These are phyloP conservation scores for Suillus lakei DNA, from an alignment of 768 basidiomycete species.

Conservation along the genomic window DNA sequence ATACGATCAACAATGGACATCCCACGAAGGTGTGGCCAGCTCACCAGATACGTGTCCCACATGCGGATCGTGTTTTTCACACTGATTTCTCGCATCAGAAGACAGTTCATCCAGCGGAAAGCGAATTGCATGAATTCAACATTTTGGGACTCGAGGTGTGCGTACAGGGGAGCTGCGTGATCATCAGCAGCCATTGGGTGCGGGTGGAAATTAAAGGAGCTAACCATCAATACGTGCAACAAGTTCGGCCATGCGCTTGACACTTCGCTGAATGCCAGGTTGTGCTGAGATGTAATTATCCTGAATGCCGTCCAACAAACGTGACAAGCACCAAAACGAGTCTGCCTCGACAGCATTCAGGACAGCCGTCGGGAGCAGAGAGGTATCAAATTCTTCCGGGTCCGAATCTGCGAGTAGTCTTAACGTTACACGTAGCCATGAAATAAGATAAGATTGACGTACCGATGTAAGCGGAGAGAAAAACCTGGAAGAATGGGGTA, in stretches of 20 bases:
- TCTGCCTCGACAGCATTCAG: slow-evolving; percentile 94
- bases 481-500: slow-evolving; percentile 97
- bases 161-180: slow-evolving; percentile 74
- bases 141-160: slow-evolving; percentile 86
- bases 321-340: slow-evolving; percentile 97
- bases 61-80: slow-evolving; percentile 96
- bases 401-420: slow-evolving; percentile 68
- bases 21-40: slow-evolving; percentile 30
- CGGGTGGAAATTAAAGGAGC: slow-evolving; percentile 28
- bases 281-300: slow-evolving; percentile 98
- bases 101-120: slow-evolving; percentile 99
- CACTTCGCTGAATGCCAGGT: slow-evolving; percentile 94
- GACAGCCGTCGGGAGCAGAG: slow-evolving; percentile 66
- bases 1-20: slow-evolving; percentile 4
- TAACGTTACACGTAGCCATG: slow-evolving; percentile 9
- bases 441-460: slow-evolving; percentile 22
- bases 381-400: slow-evolving; percentile 87
- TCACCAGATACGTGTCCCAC: slow-evolving; percentile 99
- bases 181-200: background rate
- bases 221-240: slow-evolving; percentile 88
- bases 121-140: slow-evolving; percentile 99
- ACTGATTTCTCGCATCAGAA: slow-evolving; percentile 97
- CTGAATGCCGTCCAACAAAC: slow-evolving; percentile 95
- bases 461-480: slow-evolving; percentile 95
- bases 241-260: slow-evolving; percentile 92